Evolutionary conservation across 768 basidiomycete genomes (phyloP).

Genomic region (Panus rudis): DNA sequence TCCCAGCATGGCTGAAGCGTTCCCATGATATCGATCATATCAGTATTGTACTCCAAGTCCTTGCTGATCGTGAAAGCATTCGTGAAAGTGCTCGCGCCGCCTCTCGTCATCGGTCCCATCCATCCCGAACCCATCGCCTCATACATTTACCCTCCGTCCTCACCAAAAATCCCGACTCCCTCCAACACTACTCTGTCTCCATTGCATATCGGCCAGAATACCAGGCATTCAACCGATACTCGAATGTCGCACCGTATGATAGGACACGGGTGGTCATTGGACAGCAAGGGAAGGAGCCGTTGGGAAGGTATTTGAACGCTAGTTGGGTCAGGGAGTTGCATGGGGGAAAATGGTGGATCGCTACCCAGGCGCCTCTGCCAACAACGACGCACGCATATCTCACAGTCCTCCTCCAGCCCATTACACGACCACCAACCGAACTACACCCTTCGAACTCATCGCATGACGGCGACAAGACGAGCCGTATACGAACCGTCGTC

Average conservation of each 20-base stretch:
- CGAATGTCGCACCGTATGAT: slow-evolving; percentile 73
- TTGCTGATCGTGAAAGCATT: slow-evolving; percentile 33
- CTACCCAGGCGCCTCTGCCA: slow-evolving; percentile 74
- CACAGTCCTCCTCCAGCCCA: slow-evolving; percentile 52
- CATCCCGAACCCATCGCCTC: slow-evolving; percentile 16
- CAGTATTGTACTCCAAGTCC: slow-evolving; percentile 25
- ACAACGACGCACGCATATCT: slow-evolving; percentile 71
- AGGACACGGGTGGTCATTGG: slow-evolving; percentile 64
- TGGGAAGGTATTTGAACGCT: slow-evolving; percentile 69
- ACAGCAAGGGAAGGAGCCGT: slow-evolving; percentile 10
- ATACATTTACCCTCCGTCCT: slow-evolving; percentile 13
- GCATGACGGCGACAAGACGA: slow-evolving; percentile 23
- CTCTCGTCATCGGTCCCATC: slow-evolving; percentile 17
- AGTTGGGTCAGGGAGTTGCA: slow-evolving; percentile 75
- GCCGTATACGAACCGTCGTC: slow-evolving; percentile 65
- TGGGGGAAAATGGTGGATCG: slow-evolving; percentile 79
- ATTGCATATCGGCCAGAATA: slow-evolving; percentile 42
- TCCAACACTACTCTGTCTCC: slow-evolving; percentile 49
- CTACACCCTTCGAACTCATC: slow-evolving; percentile 8
- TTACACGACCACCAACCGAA: slow-evolving; percentile 22
- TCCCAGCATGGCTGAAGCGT: slow-evolving; percentile 22
- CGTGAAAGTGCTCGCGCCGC: slow-evolving; percentile 24
- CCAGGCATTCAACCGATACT: slow-evolving; percentile 56
- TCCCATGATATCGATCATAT: slow-evolving; percentile 21
- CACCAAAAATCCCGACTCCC: slow-evolving; percentile 16